Evolutionary conservation across 352 stramenopile genomes (phyloP).

Genomic region (Lagenidium giganteum): DNA sequence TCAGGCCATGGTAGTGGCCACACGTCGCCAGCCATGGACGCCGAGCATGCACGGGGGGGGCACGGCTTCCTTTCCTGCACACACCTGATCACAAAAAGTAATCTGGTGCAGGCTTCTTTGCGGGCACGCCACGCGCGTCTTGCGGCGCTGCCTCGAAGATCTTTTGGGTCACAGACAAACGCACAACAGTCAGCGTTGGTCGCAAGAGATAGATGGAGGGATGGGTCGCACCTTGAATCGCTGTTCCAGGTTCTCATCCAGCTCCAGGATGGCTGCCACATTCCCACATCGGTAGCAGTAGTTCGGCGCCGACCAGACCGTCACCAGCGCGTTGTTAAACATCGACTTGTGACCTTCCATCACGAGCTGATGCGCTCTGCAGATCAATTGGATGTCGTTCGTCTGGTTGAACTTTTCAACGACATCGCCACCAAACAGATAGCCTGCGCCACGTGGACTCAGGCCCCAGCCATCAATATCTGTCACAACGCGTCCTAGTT

Average conservation of each 20-base stretch:
- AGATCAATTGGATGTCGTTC: constrained; percentile 98
- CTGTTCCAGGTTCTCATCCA: constrained; percentile 96
- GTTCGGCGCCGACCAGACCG: constrained; percentile 98
- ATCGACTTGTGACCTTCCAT: constrained; percentile 92
- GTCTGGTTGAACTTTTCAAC: constrained; percentile 98
- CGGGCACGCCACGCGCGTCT: constrained; percentile 94
- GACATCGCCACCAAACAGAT: constrained; percentile 98
- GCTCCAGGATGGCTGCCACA: constrained; percentile 96
- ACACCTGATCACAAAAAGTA: constrained; percentile 96
- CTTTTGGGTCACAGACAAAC: constrained; percentile 32
- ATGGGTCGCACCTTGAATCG: constrained; percentile 65
- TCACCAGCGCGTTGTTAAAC: constrained; percentile 98
- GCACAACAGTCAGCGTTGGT: constrained; percentile 2
- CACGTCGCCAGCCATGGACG: too few species aligned
- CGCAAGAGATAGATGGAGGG: constrained; percentile 3
- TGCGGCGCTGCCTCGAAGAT: constrained; percentile 98
- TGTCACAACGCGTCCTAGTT: too few species aligned
- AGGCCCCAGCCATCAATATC: constrained; percentile 99
- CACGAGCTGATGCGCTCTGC: constrained; percentile 97
- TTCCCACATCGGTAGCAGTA: constrained; percentile 99
- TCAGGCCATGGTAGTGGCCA: too few species aligned
- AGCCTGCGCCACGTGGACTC: constrained; percentile 95
- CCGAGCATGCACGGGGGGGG: too few species aligned
- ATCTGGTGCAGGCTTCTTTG: constrained; percentile 98
- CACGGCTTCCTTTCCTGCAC: constrained; percentile 12